Conservation (phyloP, 306 rosid species). For the Glycine latifolia region DNA sequence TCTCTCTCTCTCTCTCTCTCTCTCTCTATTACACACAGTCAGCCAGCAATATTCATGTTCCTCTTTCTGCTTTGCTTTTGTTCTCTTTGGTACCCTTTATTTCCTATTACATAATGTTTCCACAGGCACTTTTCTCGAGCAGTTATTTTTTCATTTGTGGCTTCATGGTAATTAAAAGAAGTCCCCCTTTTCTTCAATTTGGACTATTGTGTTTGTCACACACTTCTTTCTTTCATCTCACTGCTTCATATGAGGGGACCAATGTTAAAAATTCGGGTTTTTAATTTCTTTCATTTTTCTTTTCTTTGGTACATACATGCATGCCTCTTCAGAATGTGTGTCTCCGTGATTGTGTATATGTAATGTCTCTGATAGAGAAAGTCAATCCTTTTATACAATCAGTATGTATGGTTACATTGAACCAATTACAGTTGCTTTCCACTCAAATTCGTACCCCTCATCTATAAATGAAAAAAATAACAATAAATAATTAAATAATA, state of each 20-base stretch:
- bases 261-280: slow-evolving; percentile 42
- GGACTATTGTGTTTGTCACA: slow-evolving; percentile 61
- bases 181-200: slow-evolving; percentile 43
- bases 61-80: slow-evolving; percentile 50
- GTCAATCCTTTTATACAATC: slow-evolving; percentile 48
- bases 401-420: slow-evolving; percentile 45
- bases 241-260: slow-evolving; percentile 62
- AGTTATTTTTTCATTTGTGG: slow-evolving; percentile 54
- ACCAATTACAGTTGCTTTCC: slow-evolving; percentile 50
- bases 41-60: slow-evolving; percentile 45
- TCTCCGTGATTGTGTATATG: slow-evolving; percentile 38
- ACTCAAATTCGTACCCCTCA: background rate
- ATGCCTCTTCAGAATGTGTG: slow-evolving; percentile 46
- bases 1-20: background rate
- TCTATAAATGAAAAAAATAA: background rate
- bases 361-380: slow-evolving; percentile 40
- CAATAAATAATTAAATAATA: background rate
- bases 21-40: slow-evolving; percentile 42
- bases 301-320: slow-evolving; percentile 27
- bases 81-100: slow-evolving; percentile 50
- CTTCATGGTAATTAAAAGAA: slow-evolving; percentile 50
- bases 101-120: slow-evolving; percentile 55
- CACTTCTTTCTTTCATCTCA: slow-evolving; percentile 47
- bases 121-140: slow-evolving; percentile 49
- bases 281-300: slow-evolving; percentile 29